phyloP scores from a whole-genome alignment of 228 moss, liverwort and hornwort genomes.

The Sphagnum fallax region DNA sequence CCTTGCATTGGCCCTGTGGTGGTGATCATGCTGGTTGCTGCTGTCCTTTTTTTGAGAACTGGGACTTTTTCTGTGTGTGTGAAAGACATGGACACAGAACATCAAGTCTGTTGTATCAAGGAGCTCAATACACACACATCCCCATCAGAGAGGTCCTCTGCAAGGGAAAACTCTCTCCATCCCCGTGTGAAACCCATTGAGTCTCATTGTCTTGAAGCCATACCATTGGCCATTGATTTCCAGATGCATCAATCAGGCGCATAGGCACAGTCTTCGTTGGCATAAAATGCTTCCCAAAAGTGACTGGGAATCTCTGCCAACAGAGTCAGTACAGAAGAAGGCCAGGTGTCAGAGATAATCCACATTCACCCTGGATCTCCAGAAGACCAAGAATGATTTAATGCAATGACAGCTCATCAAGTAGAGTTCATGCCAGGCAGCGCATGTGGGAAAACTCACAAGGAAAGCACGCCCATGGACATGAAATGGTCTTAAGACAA shows the following conservation, averaged over 20 bases:
- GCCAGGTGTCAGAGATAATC: no score
- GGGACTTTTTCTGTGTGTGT: constrained; percentile 16
- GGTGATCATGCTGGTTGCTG: no score
- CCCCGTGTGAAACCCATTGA: constrained; percentile 46
- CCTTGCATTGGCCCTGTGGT: constrained; percentile 9
- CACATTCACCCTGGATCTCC: no score
- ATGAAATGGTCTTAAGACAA: constrained; percentile 34
- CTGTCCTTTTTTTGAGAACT: no score
- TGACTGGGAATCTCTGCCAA: constrained; percentile 36
- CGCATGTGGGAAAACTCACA: constrained; percentile 8
- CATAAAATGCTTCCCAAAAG: constrained; percentile 46
- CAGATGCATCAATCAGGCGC: constrained; percentile 29
- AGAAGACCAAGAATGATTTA: no score
- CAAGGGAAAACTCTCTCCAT: constrained; percentile 38
- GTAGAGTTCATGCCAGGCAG: no score
- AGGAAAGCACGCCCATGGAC: constrained; percentile 48
- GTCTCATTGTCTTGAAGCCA: constrained; percentile 49
- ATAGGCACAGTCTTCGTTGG: constrained; percentile 37
- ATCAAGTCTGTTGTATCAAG: constrained; percentile 27
- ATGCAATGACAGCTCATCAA: no score
- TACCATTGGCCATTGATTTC: constrained; percentile 39
- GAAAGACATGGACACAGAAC: constrained; percentile 29
- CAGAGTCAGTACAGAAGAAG: no score
- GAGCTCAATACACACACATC: constrained; percentile 41
- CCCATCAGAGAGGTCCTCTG: constrained; percentile 31